A percentile compares a stretch with the other conserved stretches of the same genome.
phyloP scores from a whole-genome alignment of 2,329 filamentous ascomycete species.

The Alternaria conjuncta region DNA sequence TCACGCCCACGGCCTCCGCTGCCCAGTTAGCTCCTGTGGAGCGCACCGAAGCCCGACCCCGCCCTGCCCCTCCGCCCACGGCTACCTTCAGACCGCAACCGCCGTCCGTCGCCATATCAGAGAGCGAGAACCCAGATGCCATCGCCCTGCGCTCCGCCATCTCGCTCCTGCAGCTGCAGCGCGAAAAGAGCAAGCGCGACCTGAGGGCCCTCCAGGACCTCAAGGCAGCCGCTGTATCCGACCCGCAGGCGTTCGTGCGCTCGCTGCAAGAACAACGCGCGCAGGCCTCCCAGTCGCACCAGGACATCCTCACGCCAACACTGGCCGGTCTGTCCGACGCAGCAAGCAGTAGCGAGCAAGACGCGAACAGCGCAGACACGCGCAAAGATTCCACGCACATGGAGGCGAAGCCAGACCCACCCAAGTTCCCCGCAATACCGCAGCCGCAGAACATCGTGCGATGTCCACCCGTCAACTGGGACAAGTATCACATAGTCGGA shows the following conservation, averaged over 20 bases:
- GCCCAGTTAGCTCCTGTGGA: slow-evolving; percentile 45
- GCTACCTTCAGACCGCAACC: slow-evolving; percentile 52
- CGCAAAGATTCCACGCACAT: slow-evolving; percentile 39
- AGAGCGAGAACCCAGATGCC: slow-evolving; percentile 76
- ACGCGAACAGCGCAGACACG: slow-evolving; percentile 23
- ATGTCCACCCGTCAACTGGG: slow-evolving; percentile 91
- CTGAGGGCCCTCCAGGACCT: slow-evolving; percentile 72
- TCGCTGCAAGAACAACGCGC: slow-evolving; percentile 69
- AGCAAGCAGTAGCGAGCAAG: slow-evolving; percentile 26
- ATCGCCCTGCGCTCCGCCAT: slow-evolving; percentile 87
- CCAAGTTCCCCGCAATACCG: slow-evolving; percentile 70
- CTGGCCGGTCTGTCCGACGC: slow-evolving; percentile 46
- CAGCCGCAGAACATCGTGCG: slow-evolving; percentile 81
- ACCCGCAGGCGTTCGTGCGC: slow-evolving; percentile 74
- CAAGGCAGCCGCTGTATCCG: slow-evolving; percentile 71
- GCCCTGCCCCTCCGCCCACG: slow-evolving; percentile 36
- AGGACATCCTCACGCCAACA: slow-evolving; percentile 47
- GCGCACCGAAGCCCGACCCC: slow-evolving; percentile 31
- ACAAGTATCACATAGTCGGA: slow-evolving; percentile 89
- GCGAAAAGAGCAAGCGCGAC: slow-evolving; percentile 76
- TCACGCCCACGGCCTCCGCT: slow-evolving; percentile 46
- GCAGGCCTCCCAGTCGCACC: slow-evolving; percentile 37
- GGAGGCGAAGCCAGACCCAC: slow-evolving; percentile 16
- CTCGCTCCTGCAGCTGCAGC: slow-evolving; percentile 85
- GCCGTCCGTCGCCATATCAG: slow-evolving; percentile 54